phyloP scores from a whole-genome alignment of 2,329 filamentous ascomycete genomes.

The Coniella vitis region DNA sequence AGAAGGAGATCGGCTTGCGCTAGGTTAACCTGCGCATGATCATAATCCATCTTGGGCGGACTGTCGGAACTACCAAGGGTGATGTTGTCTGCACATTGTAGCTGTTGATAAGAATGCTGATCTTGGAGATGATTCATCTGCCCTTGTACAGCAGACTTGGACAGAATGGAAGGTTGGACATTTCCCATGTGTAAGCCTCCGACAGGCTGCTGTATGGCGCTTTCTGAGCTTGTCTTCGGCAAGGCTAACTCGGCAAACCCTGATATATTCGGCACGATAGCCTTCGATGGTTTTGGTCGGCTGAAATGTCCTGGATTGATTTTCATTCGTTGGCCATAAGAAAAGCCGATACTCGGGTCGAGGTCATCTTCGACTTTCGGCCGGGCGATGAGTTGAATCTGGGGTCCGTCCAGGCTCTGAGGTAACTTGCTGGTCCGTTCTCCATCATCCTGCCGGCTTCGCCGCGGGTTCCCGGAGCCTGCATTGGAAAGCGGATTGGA shows the following conservation, averaged over 20 bases:
- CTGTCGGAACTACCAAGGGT: no score
- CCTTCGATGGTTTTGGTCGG: not conserved
- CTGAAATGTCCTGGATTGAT: slow-evolving; percentile 9
- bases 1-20: not conserved
- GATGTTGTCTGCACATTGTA: not conserved
- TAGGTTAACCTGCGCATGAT: not conserved
- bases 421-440: not conserved
- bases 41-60: not conserved
- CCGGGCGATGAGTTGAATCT: slow-evolving; percentile 6
- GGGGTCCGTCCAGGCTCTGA: not conserved
- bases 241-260: not conserved
- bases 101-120: not conserved
- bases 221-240: not conserved
- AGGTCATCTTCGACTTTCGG: not conserved
- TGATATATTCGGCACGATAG: not conserved
- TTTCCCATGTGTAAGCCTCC: not conserved
- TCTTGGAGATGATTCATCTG: not conserved
- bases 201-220: not conserved
- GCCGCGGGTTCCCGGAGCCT: no score
- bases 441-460: not conserved
- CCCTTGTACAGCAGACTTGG: not conserved
- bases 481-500: no score
- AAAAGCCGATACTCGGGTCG: slow-evolving; percentile 9
- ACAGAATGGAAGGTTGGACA: not conserved
- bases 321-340: slow-evolving; percentile 4